phyloP scores from a whole-genome alignment of 2,329 filamentous ascomycete species.

The Pseudopithomyces chartarum region DNA sequence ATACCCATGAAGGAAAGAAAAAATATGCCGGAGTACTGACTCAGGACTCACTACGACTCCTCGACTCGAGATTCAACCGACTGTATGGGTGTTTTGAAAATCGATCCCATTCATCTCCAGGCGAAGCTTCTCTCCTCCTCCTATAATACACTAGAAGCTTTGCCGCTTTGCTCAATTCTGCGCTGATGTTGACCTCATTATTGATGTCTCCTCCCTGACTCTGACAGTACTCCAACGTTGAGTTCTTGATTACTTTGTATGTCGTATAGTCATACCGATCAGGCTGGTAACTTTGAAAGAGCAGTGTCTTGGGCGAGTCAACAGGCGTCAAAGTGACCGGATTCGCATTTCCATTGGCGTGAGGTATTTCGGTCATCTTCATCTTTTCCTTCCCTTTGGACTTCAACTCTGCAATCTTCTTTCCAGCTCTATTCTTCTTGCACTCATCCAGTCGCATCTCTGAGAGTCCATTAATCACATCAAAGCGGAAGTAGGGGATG shows the following conservation, averaged over 20 bases:
- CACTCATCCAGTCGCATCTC: conserved; percentile 5
- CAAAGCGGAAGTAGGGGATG: not conserved
- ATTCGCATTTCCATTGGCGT: not conserved
- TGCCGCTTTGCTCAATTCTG: not conserved
- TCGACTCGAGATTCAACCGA: not conserved
- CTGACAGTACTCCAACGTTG: not conserved
- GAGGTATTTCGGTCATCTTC: not conserved
- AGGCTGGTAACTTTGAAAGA: not conserved
- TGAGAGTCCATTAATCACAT: not conserved
- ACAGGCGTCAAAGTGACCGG: not conserved
- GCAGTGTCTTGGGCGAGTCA: not conserved
- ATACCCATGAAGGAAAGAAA: too few species aligned
- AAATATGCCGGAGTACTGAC: not conserved
- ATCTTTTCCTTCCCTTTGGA: not conserved
- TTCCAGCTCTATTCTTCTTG: not conserved
- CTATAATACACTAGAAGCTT: not conserved
- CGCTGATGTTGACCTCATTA: not conserved
- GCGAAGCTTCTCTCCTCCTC: not conserved
- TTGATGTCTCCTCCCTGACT: not conserved
- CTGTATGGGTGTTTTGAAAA: not conserved
- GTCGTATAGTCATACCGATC: not conserved
- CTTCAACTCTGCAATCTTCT: not conserved
- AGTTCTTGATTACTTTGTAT: not conserved
- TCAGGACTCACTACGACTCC: too few species aligned
- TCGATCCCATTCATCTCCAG: not conserved